A percentile compares a stretch with the other conserved stretches of the same genome.
These are phyloP conservation scores for Coffea humblotiana DNA, from an alignment of 305 asterid species.

Conservation along the genomic window DNA sequence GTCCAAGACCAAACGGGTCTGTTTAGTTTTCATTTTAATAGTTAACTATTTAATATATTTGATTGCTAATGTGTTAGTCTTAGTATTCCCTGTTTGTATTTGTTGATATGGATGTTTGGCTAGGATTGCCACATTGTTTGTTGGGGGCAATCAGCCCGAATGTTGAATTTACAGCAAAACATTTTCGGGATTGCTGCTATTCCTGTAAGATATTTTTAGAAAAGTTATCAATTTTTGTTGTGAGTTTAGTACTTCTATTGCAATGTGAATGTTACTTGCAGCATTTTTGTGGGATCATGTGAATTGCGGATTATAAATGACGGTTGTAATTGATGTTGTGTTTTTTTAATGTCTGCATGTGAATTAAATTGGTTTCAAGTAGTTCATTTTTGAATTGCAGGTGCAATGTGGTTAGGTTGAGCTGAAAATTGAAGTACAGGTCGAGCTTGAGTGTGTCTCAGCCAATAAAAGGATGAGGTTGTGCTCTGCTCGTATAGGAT, in stretches of 20 bases:
- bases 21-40: conserved; percentile 10
- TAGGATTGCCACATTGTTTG: conserved; percentile 87
- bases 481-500: too few relatives aligned
- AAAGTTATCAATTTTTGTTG: neutral
- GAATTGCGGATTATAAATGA: neutral
- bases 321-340: too few relatives aligned
- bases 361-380: neutral
- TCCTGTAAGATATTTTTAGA: conserved; percentile 46
- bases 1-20: conserved; percentile 67
- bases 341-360: neutral
- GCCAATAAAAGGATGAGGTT: too few relatives aligned
- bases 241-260: neutral
- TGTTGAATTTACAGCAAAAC: conserved; percentile 78
- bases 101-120: conserved; percentile 20
- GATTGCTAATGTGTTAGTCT: neutral
- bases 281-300: neutral
- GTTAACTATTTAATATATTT: neutral
- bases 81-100: conserved; percentile 6
- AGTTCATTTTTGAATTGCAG: neutral
- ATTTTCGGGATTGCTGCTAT: conserved; percentile 71
- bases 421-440: neutral
- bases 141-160: conserved; percentile 71
- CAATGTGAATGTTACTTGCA: neutral
- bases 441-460: neutral
- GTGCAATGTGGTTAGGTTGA: neutral